Evolutionary conservation across 2,329 filamentous ascomycete species (phyloP), one percentile per base, ranked within the genome.

Genomic region (Ciborinia camelliae): DNA sequence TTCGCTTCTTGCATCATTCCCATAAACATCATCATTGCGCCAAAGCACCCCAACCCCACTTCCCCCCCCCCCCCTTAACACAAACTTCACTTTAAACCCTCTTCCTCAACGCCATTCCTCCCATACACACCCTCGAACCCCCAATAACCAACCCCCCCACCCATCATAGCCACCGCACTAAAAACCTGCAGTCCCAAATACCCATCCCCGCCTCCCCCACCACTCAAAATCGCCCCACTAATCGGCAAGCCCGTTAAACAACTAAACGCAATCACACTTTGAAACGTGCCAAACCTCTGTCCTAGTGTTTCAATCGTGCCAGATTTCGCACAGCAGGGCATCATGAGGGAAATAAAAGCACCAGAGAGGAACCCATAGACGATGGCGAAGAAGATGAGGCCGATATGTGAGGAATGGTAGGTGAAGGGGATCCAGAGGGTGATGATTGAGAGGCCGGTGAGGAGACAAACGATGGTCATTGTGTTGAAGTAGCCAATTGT

Each of bases 301-400:
- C 75, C 76, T 2, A 75, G 57, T 1, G 70, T 75, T 18, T 74
- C 71, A 3, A 77, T 61, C n/a, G 47, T 69, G 0, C 76, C 75
- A 2, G 70, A 62, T 71, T 91, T 87, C 1, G 86, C 87, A 37
- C 91, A 79, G 23, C 89, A 78, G 0, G 87, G 82, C 0, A 89
- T 86, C 0, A 80, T 79, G 4, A 91, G 76, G 0, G 83, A 83
- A 47, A 90, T 82, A 68, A 86, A 89, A 3, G 83, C 84, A 20
- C 89, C 89, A 0, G 84, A 86, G 26, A 81, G 80, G 72, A 91
- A 90, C 23, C 89, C 89, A 68, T 88, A 91, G 14, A 89, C 74
- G 72, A 89, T 90, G 32, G 85, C 79, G 59, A 90, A 81, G 65
- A 88, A 83, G 2, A 83, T 81, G 0, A 81, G 81, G 32, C 63